Conservation (phyloP, 257 asterid species). For the Solanum okadae region DNA sequence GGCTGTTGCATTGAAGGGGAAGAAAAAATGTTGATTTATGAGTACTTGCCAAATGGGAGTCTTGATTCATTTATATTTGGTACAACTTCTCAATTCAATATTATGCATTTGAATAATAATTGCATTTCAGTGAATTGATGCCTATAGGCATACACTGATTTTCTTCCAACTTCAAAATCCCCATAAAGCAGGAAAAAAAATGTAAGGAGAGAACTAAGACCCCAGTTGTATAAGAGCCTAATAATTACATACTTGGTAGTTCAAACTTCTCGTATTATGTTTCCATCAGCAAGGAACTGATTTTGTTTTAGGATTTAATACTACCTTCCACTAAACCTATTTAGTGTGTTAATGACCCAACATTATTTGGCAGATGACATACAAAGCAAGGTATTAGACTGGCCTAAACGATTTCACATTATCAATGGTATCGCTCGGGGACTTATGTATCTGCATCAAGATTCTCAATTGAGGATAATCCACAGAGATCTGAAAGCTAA, state of each 20-base stretch:
- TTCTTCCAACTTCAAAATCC: not conserved
- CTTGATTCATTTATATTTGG: conserved; percentile 43
- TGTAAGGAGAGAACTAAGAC: not conserved
- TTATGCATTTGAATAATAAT: not conserved
- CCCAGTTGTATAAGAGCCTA: not conserved
- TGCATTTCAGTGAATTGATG: not conserved
- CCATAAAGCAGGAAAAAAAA: not conserved
- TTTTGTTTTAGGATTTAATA: not conserved
- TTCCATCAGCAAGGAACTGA: not conserved
- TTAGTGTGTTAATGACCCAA: not conserved
- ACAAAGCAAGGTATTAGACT: conserved; percentile 14
- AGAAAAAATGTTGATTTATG: conserved; percentile 43
- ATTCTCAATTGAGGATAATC: conserved; percentile 32
- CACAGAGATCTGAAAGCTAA: conserved; percentile 45
- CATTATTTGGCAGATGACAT: conserved; percentile 11
- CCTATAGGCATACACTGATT: not conserved
- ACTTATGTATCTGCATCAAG: conserved; percentile 45
- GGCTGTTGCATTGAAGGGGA: conserved; percentile 43
- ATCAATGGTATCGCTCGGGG: conserved; percentile 39
- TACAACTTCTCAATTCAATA: not conserved
- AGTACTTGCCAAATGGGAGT: conserved; percentile 44
- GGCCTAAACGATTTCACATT: conserved; percentile 35
- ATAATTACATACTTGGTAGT: not conserved
- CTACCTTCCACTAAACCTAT: not conserved
- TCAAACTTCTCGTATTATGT: not conserved